Conservation (phyloP, 2,329 filamentous ascomycete genomes). For the Claviceps fusiformis region DNA sequence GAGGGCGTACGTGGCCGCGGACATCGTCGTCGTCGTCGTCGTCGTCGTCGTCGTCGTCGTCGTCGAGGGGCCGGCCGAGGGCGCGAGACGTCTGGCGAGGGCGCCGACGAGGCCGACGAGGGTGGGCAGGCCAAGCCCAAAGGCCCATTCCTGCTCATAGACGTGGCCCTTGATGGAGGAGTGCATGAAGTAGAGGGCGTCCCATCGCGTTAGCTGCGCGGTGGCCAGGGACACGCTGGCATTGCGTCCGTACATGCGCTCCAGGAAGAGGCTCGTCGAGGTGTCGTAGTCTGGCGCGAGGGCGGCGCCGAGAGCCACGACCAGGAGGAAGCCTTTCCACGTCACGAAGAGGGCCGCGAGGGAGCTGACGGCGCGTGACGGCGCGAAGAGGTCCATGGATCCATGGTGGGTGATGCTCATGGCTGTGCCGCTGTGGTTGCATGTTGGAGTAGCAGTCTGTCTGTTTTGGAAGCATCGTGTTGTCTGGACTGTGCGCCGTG, state of each 20-base stretch:
- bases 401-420: not conserved
- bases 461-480: not conserved
- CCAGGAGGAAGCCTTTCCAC: constrained; percentile 58
- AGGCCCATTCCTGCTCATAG: constrained; percentile 80
- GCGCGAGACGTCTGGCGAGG: constrained; percentile 10
- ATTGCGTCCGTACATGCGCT: constrained; percentile 18
- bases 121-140: constrained; percentile 39
- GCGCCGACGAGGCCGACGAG: constrained; percentile 27
- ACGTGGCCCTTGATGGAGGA: constrained; percentile 49
- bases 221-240: constrained; percentile 31
- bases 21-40: not conserved
- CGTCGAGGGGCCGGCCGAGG: not conserved
- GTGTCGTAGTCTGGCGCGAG: constrained; percentile 61
- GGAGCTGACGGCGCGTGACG: not conserved
- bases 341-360: constrained; percentile 31
- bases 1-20: constrained; percentile 7
- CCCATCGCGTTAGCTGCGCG: constrained; percentile 59
- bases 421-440: not conserved
- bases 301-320: constrained; percentile 38
- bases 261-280: constrained; percentile 43
- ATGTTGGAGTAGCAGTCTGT: too few species aligned
- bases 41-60: not conserved
- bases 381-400: not conserved
- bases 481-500: not conserved
- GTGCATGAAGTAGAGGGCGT: constrained; percentile 63